Evolutionary conservation across 1,284 basidiomycete genomes (phyloP), one percentile per base, ranked within the genome.

Genomic region (Moesziomyces antarcticus): DNA sequence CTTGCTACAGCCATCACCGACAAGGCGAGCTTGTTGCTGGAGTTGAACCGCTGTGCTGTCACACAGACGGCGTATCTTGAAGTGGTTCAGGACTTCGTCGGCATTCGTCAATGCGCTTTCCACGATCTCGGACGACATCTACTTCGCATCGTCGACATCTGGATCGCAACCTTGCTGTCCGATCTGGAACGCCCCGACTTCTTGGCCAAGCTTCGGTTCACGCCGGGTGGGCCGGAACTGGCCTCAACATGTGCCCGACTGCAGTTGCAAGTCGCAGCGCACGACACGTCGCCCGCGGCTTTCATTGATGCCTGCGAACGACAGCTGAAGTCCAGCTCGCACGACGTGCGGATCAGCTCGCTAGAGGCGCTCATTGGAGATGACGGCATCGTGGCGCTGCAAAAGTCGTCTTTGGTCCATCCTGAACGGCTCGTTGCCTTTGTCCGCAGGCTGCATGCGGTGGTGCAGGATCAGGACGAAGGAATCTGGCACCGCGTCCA

Each of bases 41-140:
- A 57, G 16, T 24, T 58, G 5, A 78, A 80, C 27, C 24, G 35
- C 10, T 80, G 79, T 30, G 57, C 61, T 5, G 60, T 72, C 25
- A 80, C 80, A 7, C 54, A 73, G 33, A 59, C 73, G 5, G 65
- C 73, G 14, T 82, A 60, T 43, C 51, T 82, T 3, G 70, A 74
- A 18, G 61, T 75, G 18, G 63, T 71, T 7, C 66, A 74, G 44
- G 67, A 70, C 30, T 51, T 65, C 13, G 48, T 49, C 11, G 74
- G 65, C 5, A 20, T 61, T 2, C 63, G 60, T 5, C 21, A 59
- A 8, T 56, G 45, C 7, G 63, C 59, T 47, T 66, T 67, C 46
- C 20, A 44, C 33, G 50, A 42, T 18, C 21, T 33, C 21, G 61
- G 57, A 14, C 21, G 10, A 35, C 57, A 62, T 20, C 37, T 62